phyloP scores from a whole-genome alignment of 139 green algal genomes.

The Coelastrella sp. region DNA sequence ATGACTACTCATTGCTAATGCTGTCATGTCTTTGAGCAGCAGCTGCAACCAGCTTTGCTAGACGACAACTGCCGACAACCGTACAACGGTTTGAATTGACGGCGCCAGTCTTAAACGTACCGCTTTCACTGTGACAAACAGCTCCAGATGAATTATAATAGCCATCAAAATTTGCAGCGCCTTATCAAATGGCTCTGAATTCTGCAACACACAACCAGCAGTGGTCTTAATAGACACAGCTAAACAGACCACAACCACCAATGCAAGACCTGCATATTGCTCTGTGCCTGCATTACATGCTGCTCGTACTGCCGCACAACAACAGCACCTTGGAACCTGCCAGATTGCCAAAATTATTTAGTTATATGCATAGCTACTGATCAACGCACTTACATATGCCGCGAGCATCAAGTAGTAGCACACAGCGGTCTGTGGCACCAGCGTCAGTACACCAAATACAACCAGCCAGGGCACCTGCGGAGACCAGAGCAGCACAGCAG shows the following conservation, averaged over 20 bases:
- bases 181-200: conserved; percentile 44
- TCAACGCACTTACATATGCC: conserved; percentile 35
- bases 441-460: conserved; percentile 61
- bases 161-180: conserved; percentile 51
- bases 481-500: neutral
- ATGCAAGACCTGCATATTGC: neutral
- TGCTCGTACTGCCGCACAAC: neutral
- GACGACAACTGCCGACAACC: no score
- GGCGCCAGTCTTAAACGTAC: neutral
- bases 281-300: neutral
- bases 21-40: no score
- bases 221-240: neutral
- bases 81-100: no score
- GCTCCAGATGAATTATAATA: conserved; percentile 40
- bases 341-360: neutral
- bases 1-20: no score
- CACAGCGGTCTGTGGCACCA: conserved; percentile 55
- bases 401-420: conserved; percentile 65
- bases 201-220: conserved; percentile 13
- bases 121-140: conserved; percentile 42
- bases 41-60: no score
- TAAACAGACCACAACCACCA: neutral
- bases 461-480: conserved; percentile 69
- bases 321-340: neutral
- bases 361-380: neutral